Evolutionary conservation across 371 early-diverging fungal species (phyloP).

Genomic region (Mortierella sp.): DNA sequence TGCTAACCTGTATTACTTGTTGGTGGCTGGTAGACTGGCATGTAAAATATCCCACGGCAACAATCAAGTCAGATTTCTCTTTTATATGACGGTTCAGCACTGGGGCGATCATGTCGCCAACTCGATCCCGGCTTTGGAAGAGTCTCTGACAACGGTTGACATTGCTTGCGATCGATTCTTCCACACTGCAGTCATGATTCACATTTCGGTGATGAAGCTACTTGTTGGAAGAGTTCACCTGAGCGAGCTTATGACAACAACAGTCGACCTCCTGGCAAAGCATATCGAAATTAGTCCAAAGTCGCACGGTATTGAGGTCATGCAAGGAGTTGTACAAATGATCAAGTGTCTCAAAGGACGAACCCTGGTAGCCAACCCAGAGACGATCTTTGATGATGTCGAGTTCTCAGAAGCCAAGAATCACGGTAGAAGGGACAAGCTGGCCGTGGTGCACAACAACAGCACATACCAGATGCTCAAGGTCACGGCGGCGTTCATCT

Average conservation of each 20-base stretch:
- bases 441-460: slow-evolving; percentile 37
- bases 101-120: slow-evolving; percentile 47
- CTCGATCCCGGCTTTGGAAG: slow-evolving; percentile 38
- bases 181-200: slow-evolving; percentile 47
- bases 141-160: slow-evolving; percentile 38
- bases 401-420: slow-evolving; percentile 27
- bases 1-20: no score
- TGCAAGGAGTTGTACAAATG: slow-evolving; percentile 47
- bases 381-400: slow-evolving; percentile 38
- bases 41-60: slow-evolving; percentile 31
- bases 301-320: slow-evolving; percentile 41
- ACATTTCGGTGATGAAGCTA: slow-evolving; percentile 35
- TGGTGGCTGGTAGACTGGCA: slow-evolving; percentile 17
- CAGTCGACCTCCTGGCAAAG: slow-evolving; percentile 33
- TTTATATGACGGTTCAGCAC: slow-evolving; percentile 44
- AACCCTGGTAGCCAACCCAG: slow-evolving; percentile 21
- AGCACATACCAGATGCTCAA: slow-evolving; percentile 48
- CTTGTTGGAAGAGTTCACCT: slow-evolving; percentile 30
- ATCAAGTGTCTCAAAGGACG: slow-evolving; percentile 44
- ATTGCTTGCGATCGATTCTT: slow-evolving; percentile 48
- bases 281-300: slow-evolving; percentile 50
- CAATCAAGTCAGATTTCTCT: slow-evolving; percentile 43
- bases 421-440: slow-evolving; percentile 6
- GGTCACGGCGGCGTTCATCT: slow-evolving; percentile 39
- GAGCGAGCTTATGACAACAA: slow-evolving; percentile 39